A percentile compares a stretch with the other conserved stretches of the same genome.
Conservation (phyloP, 2,329 filamentous ascomycete genomes). For the Ascochyta fabae region DNA sequence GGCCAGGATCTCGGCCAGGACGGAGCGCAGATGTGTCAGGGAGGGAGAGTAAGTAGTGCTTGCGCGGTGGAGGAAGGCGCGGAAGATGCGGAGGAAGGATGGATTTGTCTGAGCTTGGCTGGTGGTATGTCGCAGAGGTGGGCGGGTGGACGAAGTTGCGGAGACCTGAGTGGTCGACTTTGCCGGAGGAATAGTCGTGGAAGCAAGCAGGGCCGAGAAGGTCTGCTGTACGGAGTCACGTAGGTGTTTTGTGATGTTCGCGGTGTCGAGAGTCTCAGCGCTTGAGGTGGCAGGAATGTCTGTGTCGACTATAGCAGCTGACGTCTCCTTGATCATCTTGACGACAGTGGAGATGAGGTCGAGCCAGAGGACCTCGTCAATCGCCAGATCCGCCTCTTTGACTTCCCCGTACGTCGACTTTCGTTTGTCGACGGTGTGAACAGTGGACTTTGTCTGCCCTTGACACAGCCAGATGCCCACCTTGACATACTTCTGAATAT, state of each 20-base stretch:
- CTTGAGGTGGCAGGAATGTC: constrained; percentile 34
- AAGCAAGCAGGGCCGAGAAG: constrained; percentile 83
- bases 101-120: constrained; percentile 57
- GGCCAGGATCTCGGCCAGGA: constrained; percentile 88
- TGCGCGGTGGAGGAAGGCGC: constrained; percentile 85
- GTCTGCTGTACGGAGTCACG: constrained; percentile 85
- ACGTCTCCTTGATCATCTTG: constrained; percentile 56
- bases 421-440: constrained; percentile 49
- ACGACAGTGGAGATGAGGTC: constrained; percentile 69
- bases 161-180: constrained; percentile 25
- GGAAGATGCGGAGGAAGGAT: constrained; percentile 86
- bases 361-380: constrained; percentile 70
- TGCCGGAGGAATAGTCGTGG: constrained; percentile 57
- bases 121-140: constrained; percentile 31
- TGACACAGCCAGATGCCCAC: constrained; percentile 97
- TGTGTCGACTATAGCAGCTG: constrained; percentile 55
- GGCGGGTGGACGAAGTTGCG: constrained; percentile 23
- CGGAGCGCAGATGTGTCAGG: constrained; percentile 82
- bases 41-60: constrained; percentile 78
- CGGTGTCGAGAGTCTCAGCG: constrained; percentile 56
- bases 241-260: constrained; percentile 70
- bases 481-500: constrained; percentile 85
- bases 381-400: constrained; percentile 63
- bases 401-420: constrained; percentile 51
- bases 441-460: constrained; percentile 71